Evolutionary conservation across 768 basidiomycete genomes (phyloP).

Genomic region (Kwoniella newhampshirensis): DNA sequence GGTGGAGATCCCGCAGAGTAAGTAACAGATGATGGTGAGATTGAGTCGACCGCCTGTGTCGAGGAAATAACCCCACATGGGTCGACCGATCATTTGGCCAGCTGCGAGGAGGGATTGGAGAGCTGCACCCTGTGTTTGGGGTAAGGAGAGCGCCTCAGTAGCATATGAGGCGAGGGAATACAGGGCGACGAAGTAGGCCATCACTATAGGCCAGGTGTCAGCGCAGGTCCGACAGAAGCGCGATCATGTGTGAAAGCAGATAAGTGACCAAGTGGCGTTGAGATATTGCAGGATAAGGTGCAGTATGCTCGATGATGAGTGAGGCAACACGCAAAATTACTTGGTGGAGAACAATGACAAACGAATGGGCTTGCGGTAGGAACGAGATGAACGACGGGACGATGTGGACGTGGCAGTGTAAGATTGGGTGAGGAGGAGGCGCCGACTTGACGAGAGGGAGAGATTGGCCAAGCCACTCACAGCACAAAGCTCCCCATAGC

Average conservation of each 20-base stretch:
- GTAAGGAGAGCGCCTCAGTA: slow-evolving; percentile 42
- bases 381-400: background rate
- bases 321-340: too few relatives aligned
- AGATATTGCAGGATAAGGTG: too few relatives aligned
- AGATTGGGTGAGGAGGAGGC: too few relatives aligned
- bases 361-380: too few relatives aligned
- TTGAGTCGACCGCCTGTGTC: slow-evolving; percentile 51
- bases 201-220: slow-evolving; percentile 32
- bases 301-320: too few relatives aligned
- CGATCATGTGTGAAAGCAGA: too few relatives aligned
- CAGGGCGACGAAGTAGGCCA: slow-evolving; percentile 50
- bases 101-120: slow-evolving; percentile 52
- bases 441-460: too few relatives aligned
- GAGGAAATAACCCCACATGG: slow-evolving; percentile 42
- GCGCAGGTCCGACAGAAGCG: too few relatives aligned
- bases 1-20: slow-evolving; percentile 47
- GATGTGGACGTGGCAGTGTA: too few relatives aligned
- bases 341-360: too few relatives aligned
- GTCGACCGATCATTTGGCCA: slow-evolving; percentile 52
- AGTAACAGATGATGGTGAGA: slow-evolving; percentile 44
- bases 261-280: too few relatives aligned
- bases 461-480: slow-evolving; percentile 31
- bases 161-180: slow-evolving; percentile 52
- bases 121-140: slow-evolving; percentile 50
- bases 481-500: slow-evolving; percentile 45